phyloP scores from a whole-genome alignment of 805 yeast species.

The Candida tammaniensis region DNA sequence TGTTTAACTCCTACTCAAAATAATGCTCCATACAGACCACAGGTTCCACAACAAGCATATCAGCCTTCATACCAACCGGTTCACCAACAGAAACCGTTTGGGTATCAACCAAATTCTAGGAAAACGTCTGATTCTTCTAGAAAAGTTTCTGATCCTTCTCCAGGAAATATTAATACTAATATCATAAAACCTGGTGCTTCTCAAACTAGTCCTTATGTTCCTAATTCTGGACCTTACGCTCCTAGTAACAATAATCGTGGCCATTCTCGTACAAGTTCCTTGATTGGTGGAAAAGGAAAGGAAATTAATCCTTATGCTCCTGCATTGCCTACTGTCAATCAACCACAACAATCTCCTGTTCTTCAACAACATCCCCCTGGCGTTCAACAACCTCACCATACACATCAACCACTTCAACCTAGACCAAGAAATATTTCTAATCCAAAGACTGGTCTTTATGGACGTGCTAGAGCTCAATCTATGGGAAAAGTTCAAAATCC shows the following conservation, averaged over 20 bases:
- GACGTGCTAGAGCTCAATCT: constrained; percentile 26
- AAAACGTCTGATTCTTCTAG: constrained; percentile 7
- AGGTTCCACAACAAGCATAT: too few species aligned
- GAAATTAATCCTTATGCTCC: constrained; percentile 44
- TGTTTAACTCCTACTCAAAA: too few species aligned
- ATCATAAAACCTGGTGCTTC: constrained; percentile 17
- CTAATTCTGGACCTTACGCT: constrained; percentile 44
- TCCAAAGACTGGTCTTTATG: constrained; percentile 16
- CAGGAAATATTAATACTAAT: constrained; percentile 22
- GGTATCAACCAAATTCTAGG: neutral
- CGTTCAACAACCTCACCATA: neutral
- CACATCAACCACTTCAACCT: neutral
- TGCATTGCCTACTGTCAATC: constrained; percentile 7
- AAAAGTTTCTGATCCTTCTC: constrained; percentile 9
- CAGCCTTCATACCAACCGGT: too few species aligned
- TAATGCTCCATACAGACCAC: too few species aligned
- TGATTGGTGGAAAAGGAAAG: constrained; percentile 38
- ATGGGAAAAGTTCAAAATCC: constrained; percentile 44
- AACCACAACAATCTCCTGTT: neutral
- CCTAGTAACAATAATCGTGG: constrained; percentile 32
- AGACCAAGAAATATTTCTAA: constrained; percentile 14
- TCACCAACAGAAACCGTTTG: too few species aligned
- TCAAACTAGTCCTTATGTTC: constrained; percentile 40
- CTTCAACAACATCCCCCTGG: constrained; percentile 1
- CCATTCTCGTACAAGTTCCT: constrained; percentile 40